Evolutionary conservation across 2,329 filamentous ascomycete genomes (phyloP).

Genomic region (Calonectria ilicicola): DNA sequence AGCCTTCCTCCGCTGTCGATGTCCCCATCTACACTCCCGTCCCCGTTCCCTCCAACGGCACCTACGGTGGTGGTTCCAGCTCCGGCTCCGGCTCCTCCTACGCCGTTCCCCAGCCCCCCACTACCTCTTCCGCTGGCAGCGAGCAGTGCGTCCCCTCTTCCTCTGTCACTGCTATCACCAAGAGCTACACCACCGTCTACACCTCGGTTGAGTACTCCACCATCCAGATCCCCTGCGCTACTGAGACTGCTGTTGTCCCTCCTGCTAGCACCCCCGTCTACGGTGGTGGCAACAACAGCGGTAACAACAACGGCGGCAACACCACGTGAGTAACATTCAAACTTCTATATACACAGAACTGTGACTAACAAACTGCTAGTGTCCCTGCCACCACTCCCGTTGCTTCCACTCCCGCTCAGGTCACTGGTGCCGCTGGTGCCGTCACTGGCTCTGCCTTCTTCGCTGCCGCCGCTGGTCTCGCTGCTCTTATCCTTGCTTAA

Average conservation of each 20-base stretch:
- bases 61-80: background rate
- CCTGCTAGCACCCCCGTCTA: conserved; percentile 41
- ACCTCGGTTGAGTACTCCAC: conserved; percentile 66
- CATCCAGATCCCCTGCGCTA: conserved; percentile 42
- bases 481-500: conserved; percentile 68
- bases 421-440: conserved; percentile 65
- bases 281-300: conserved; percentile 42
- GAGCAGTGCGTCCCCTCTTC: conserved; percentile 39
- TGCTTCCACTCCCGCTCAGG: conserved; percentile 48
- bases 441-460: conserved; percentile 65
- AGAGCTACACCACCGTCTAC: conserved; percentile 67
- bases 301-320: conserved; percentile 34
- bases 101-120: conserved; percentile 28
- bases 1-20: conserved; percentile 18
- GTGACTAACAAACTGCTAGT: conserved; percentile 27
- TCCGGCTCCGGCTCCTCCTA: background rate
- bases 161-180: conserved; percentile 65
- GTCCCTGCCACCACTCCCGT: conserved; percentile 38
- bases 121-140: conserved; percentile 33
- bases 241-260: conserved; percentile 36
- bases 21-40: background rate
- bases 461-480: conserved; percentile 66
- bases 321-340: conserved; percentile 44
- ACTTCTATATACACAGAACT: background rate
- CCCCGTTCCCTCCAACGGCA: conserved; percentile 19